Evolutionary conservation across 495 filamentous ascomycete genomes (phyloP).

Genomic region (Poronia punctata): DNA sequence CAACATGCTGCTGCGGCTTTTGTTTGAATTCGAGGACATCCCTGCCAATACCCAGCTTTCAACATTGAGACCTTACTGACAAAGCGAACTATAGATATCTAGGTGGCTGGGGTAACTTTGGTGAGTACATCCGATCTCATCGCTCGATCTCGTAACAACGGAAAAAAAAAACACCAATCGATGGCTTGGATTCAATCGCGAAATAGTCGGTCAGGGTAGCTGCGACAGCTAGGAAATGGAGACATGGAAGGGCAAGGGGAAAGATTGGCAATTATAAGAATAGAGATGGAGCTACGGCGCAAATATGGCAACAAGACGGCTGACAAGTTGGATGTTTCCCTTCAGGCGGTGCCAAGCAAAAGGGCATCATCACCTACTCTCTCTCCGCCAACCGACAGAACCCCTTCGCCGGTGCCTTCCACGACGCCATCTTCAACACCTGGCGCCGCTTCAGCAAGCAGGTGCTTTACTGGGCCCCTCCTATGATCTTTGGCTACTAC

Average conservation of each 20-base stretch:
- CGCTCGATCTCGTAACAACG: not conserved
- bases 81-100: slow-evolving; percentile 58
- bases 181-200: not conserved
- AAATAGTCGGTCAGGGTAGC: not conserved
- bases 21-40: slow-evolving; percentile 2
- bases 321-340: slow-evolving; percentile 15
- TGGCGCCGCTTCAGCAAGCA: slow-evolving; percentile 55
- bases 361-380: slow-evolving; percentile 50
- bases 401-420: slow-evolving; percentile 49
- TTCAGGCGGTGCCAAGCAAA: slow-evolving; percentile 46
- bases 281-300: slow-evolving; percentile 1
- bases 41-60: not conserved
- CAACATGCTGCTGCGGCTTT: slow-evolving; percentile 17
- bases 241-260: not conserved
- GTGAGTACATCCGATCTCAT: slow-evolving; percentile 46
- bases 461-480: slow-evolving; percentile 76
- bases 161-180: not conserved
- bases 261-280: not conserved
- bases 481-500: slow-evolving; percentile 66
- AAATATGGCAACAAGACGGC: slow-evolving; percentile 25
- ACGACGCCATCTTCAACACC: slow-evolving; percentile 57
- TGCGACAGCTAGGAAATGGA: too few species aligned
- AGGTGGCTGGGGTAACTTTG: slow-evolving; percentile 79
- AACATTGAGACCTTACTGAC: slow-evolving; percentile 20
- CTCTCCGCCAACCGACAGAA: slow-evolving; percentile 47